These are phyloP conservation scores for Candida smagusa DNA, from an alignment of 1,139 yeast genomes.

Conservation along the genomic window DNA sequence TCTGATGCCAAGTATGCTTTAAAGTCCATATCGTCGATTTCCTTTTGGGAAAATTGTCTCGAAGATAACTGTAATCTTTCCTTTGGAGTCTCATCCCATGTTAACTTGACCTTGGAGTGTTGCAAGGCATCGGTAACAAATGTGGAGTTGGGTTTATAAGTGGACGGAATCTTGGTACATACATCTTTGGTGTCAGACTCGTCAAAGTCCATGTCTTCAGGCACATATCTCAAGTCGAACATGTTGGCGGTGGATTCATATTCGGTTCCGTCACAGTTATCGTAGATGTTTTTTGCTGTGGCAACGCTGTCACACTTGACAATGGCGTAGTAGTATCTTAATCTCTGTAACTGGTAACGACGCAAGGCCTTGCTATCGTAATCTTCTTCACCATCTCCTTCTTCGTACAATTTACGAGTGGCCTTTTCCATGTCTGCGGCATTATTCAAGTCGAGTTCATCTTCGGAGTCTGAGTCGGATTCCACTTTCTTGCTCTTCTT, in stretches of 20 bases:
- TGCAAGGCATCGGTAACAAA: slow-evolving; percentile 93
- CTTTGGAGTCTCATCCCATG: slow-evolving; percentile 98
- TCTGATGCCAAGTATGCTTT: slow-evolving; percentile 93
- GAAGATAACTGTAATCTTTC: slow-evolving; percentile 80
- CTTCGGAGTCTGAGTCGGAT: slow-evolving; percentile 37
- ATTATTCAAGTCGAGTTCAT: slow-evolving; percentile 44
- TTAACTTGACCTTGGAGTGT: slow-evolving; percentile 87
- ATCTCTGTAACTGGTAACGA: slow-evolving; percentile 81
- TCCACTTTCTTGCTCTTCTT: slow-evolving; percentile 24
- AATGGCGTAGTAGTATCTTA: slow-evolving; percentile 90
- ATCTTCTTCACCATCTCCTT: slow-evolving; percentile 68
- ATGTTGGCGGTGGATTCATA: slow-evolving; percentile 94
- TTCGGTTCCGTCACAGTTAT: slow-evolving; percentile 91
- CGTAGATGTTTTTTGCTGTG: slow-evolving; percentile 76
- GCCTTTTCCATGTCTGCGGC: slow-evolving; percentile 46
- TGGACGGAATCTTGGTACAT: slow-evolving; percentile 69
- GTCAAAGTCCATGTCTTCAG: slow-evolving; percentile 86
- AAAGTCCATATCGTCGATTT: slow-evolving; percentile 94
- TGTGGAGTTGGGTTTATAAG: slow-evolving; percentile 70
- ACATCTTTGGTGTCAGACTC: slow-evolving; percentile 67
- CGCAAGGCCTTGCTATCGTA: slow-evolving; percentile 64
- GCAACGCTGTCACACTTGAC: slow-evolving; percentile 73
- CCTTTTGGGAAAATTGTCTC: slow-evolving; percentile 83
- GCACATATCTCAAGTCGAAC: slow-evolving; percentile 88
- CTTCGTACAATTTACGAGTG: slow-evolving; percentile 67